Evolutionary conservation across 495 filamentous ascomycete genomes (phyloP).

Genomic region (Amorphotheca resinae): DNA sequence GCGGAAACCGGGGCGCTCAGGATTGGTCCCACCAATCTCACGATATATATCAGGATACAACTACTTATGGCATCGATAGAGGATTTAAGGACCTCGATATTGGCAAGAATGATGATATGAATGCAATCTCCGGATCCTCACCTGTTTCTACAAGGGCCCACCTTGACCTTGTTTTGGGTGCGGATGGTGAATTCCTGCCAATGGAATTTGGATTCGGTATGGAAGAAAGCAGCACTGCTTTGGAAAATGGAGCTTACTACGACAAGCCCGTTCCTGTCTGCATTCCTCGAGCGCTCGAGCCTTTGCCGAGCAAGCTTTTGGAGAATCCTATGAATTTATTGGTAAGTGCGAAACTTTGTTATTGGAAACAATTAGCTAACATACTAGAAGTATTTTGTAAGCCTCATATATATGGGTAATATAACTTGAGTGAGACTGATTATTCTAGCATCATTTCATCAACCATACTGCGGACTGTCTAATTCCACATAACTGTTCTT

Average conservation of each 20-base stretch:
- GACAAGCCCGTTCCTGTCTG: conserved; percentile 41
- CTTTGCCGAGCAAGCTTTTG: conserved; percentile 40
- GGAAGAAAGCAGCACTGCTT: conserved; percentile 33
- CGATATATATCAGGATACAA: conserved; percentile 22
- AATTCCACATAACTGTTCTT: conserved; percentile 61
- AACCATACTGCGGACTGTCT: conserved; percentile 64
- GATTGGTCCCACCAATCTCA: conserved; percentile 21
- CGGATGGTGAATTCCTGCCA: conserved; percentile 7
- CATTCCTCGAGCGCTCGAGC: conserved; percentile 52
- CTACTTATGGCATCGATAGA: conserved; percentile 54
- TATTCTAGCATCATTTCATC: conserved; percentile 56
- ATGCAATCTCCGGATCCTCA: conserved; percentile 34
- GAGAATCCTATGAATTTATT: conserved; percentile 71
- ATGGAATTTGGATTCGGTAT: conserved; percentile 35
- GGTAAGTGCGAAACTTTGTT: conserved; percentile 29
- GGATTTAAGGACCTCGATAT: conserved; percentile 57
- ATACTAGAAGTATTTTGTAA: conserved; percentile 29
- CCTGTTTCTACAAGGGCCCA: conserved; percentile 25
- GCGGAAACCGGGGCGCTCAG: conserved; percentile 6
- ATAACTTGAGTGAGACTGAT: not conserved
- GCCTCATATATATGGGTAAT: conserved; percentile 7
- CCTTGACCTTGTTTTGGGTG: conserved; percentile 15
- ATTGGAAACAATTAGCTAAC: too few relatives aligned
- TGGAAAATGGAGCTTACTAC: conserved; percentile 54
- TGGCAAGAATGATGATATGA: conserved; percentile 52